Evolutionary conservation across 805 yeast species (phyloP).

Genomic region (Yamadazyma laniorum): DNA sequence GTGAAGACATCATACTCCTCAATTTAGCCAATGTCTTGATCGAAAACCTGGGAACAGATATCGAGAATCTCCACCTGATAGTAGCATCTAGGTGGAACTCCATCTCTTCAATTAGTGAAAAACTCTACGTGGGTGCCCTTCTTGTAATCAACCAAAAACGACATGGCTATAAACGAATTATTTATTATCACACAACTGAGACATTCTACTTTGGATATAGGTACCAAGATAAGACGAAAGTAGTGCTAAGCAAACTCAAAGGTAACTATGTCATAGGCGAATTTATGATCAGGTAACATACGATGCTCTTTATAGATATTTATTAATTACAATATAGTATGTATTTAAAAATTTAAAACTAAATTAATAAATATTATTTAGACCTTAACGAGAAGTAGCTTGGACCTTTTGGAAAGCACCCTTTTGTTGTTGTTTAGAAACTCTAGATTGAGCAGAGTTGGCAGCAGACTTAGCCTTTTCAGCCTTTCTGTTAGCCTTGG

Average conservation of each 20-base stretch:
- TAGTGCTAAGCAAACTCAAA: slow-evolving; percentile 24
- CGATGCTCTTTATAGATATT: slow-evolving; percentile 8
- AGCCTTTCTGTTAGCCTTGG: slow-evolving; percentile 93
- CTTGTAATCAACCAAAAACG: slow-evolving; percentile 17
- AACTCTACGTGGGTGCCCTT: slow-evolving; percentile 33
- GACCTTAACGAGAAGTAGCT: slow-evolving; percentile 88
- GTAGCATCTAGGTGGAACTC: no score
- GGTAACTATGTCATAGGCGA: slow-evolving; percentile 28
- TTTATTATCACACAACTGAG: slow-evolving; percentile 41
- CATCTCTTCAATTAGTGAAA: neutral
- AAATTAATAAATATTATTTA: slow-evolving; percentile 13
- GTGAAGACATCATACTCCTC: slow-evolving; percentile 51
- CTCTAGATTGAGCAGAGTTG: slow-evolving; percentile 60
- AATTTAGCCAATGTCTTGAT: slow-evolving; percentile 34
- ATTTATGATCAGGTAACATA: slow-evolving; percentile 3
- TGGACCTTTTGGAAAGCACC: slow-evolving; percentile 97
- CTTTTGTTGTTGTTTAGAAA: slow-evolving; percentile 95
- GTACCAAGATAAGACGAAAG: slow-evolving; percentile 14
- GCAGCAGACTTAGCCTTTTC: slow-evolving; percentile 83
- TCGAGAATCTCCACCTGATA: no score
- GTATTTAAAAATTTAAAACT: slow-evolving; percentile 9
- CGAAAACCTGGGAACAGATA: no score
- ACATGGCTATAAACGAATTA: slow-evolving; percentile 13
- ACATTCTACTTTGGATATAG: slow-evolving; percentile 33
- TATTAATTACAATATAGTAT: slow-evolving; percentile 14